Evolutionary conservation across 495 filamentous ascomycete species (phyloP).

Genomic region (Xylaria venustula): DNA sequence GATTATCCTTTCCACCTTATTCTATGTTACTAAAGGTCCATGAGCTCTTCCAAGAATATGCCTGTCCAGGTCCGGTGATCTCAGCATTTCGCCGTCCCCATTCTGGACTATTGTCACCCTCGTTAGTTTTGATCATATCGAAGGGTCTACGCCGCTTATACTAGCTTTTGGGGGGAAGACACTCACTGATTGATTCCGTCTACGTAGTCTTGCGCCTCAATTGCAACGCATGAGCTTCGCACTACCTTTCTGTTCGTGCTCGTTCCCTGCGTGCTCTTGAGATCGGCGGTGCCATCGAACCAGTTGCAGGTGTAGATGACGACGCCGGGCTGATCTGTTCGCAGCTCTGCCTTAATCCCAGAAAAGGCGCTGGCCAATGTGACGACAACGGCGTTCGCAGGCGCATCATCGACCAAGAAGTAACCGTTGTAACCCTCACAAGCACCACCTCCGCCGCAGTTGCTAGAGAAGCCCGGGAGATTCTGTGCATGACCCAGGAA

Average conservation of each 20-base stretch:
- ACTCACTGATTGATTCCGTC: conserved; percentile 72
- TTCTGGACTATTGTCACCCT: conserved; percentile 48
- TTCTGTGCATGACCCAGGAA: conserved; percentile 63
- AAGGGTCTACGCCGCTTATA: not conserved
- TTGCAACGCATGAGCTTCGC: conserved; percentile 59
- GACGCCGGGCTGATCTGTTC: conserved; percentile 66
- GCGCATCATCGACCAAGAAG: conserved; percentile 65
- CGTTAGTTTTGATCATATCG: conserved; percentile 17
- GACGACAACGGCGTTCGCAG: conserved; percentile 57
- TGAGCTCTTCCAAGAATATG: conserved; percentile 48
- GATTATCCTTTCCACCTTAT: not conserved
- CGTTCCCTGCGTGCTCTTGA: conserved; percentile 64
- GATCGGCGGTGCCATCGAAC: conserved; percentile 58
- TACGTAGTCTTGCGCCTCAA: conserved; percentile 68
- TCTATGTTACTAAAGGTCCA: conserved; percentile 46
- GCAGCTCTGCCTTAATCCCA: conserved; percentile 69
- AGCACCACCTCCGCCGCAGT: conserved; percentile 61
- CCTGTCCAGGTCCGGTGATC: conserved; percentile 55
- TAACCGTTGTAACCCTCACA: conserved; percentile 83
- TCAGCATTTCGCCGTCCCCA: conserved; percentile 63
- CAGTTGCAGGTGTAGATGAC: conserved; percentile 74
- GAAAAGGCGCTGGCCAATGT: conserved; percentile 56
- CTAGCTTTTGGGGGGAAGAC: not conserved
- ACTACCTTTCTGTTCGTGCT: conserved; percentile 45
- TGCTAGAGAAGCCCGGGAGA: conserved; percentile 54